These are phyloP conservation scores for Malania oleifera DNA, from an alignment of 164 flowering plant genomes.

Conservation along the genomic window DNA sequence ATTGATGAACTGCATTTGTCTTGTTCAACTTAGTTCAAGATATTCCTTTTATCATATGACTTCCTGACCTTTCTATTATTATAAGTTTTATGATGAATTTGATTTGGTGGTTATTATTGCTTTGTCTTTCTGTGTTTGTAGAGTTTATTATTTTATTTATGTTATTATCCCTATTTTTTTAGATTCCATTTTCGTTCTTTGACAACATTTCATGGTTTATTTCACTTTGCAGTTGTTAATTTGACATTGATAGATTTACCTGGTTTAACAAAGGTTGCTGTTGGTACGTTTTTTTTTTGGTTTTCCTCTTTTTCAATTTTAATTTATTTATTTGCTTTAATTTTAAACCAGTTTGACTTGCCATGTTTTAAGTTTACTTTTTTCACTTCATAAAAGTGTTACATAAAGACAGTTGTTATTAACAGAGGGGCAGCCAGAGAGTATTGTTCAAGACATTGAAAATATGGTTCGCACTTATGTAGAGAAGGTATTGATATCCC, in stretches of 20 bases:
- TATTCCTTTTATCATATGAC: too few species aligned
- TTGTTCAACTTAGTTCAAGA: too few species aligned
- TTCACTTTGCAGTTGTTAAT: constrained; percentile 29
- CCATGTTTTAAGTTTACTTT: not conserved
- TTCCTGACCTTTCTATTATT: too few species aligned
- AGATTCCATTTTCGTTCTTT: not conserved
- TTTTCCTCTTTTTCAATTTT: not conserved
- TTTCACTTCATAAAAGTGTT: not conserved
- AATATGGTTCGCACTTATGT: constrained; percentile 51
- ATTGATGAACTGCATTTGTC: too few species aligned
- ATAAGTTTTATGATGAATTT: too few species aligned
- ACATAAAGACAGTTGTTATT: not conserved
- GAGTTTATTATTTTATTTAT: not conserved
- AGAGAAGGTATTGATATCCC: constrained; percentile 31
- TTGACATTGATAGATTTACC: constrained; percentile 43
- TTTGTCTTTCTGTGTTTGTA: not conserved
- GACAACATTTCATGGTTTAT: not conserved
- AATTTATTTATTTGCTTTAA: not conserved
- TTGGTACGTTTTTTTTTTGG: constrained; percentile 23
- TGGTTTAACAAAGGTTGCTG: constrained; percentile 40
- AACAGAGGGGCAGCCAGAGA: constrained; percentile 47
- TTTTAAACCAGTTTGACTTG: not conserved
- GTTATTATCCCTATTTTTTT: not conserved
- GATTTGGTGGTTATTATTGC: too few species aligned
- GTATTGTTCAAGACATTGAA: constrained; percentile 46